Evolutionary conservation across 371 early-diverging fungal genomes (phyloP), one percentile per base, ranked within the genome.

Genomic region (Phascolomyces articulosus): DNA sequence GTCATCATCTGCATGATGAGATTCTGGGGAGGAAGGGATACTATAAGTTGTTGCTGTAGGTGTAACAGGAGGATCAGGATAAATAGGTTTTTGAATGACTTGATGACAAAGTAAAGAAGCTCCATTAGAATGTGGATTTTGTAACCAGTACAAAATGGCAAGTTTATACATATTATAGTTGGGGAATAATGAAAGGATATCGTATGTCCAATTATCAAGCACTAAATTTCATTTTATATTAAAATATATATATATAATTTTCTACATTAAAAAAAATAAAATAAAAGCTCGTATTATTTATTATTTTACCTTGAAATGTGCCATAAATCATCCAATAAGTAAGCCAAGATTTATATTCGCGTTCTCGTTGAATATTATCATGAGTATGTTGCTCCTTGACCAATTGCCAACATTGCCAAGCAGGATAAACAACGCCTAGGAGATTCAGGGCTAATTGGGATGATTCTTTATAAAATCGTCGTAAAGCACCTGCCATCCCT

Each of bases 301-400:
- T 27, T n/a, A n/a, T n/a, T n/a, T 60, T 67, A 82, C 82, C 76
- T 75, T 80, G 81, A 44, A 85, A 62, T 27, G 70, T 73, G 7
- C 85, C 85, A 68, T 76, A 85, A 2, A 82, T 40, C 40, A 79
- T 64, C 85, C 85, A 85, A 63, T 85, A 85, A 51, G 83, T 82
- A 23, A 85, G 62, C 85, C 85, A 85, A 20, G 74, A 65, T 57
- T 74, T 77, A 53, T 69, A 66, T 55, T 78, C 79, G 20, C 67
- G 48, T 31, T 63, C 23, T 24, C 55, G 59, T 16, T 55, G 48
- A 11, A 62, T 64, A 20, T 38, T 64, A 16, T 26, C 57, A 47
- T 28, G 54, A 16, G 65, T 47, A 26, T 40, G 58, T 9, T 51
- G 31, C 18, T 53, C 61, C 60, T 67, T 73, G 18, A 73, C 65